These are phyloP conservation scores for Sporothrix curviconia DNA, from an alignment of 2,329 filamentous ascomycete genomes.

Conservation along the genomic window DNA sequence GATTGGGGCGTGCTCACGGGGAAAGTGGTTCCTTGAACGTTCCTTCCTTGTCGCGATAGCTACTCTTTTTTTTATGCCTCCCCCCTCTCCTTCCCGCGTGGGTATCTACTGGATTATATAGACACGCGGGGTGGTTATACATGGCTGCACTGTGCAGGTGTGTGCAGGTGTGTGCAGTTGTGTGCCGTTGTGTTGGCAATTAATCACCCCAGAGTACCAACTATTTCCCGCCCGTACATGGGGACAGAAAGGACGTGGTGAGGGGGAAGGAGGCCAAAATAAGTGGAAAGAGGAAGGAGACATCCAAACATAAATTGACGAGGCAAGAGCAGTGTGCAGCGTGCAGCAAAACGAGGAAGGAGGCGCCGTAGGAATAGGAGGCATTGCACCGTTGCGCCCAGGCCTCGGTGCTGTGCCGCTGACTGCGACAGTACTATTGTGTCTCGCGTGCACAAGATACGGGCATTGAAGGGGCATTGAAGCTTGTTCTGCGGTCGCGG, in stretches of 20 bases:
- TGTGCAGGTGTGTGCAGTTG: too few relatives aligned
- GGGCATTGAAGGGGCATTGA: too few relatives aligned
- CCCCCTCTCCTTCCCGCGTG: constrained; percentile 2
- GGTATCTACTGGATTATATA: constrained; percentile 1
- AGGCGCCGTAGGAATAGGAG: too few relatives aligned
- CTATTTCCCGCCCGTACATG: too few relatives aligned
- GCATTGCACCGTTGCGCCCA: too few relatives aligned
- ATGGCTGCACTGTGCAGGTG: too few relatives aligned
- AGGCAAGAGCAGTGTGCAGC: background rate
- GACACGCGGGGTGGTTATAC: background rate
- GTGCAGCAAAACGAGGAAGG: background rate
- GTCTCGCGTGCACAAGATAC: too few relatives aligned
- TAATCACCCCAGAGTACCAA: too few relatives aligned
- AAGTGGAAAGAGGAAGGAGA: background rate
- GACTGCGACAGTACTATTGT: too few relatives aligned
- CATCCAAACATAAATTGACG: background rate
- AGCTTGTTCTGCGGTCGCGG: background rate
- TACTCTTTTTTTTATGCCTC: background rate
- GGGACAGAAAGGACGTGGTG: background rate
- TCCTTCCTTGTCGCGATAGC: background rate
- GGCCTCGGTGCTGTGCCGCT: too few relatives aligned
- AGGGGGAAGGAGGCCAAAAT: background rate
- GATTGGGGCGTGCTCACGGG: background rate
- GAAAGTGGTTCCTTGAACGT: background rate
- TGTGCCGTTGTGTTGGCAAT: too few relatives aligned